Percentiles rank a stretch among this genome's conserved stretches.
Evolutionary conservation across 2,329 filamentous ascomycete species (phyloP).

Genomic region (Trichoderma aggressivum): DNA sequence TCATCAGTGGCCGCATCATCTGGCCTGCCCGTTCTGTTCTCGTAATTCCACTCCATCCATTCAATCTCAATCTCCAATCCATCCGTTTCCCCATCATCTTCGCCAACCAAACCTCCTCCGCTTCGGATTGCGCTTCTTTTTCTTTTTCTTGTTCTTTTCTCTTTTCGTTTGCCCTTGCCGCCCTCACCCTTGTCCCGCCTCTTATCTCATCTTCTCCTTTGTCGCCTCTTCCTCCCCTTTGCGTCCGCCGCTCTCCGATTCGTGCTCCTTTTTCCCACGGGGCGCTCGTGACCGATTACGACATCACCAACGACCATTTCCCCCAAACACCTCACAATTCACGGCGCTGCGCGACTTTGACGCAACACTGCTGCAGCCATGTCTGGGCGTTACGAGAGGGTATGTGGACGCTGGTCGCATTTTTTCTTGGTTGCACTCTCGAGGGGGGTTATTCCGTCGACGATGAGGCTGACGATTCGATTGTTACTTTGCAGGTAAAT

Average conservation of each 20-base stretch:
- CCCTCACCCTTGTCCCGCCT: background rate
- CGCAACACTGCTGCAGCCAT: slow-evolving; percentile 35
- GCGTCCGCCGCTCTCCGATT: background rate
- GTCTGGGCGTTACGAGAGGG: slow-evolving; percentile 57
- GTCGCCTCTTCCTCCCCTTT: background rate
- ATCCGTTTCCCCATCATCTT: background rate
- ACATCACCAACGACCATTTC: background rate
- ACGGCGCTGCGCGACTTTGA: slow-evolving; percentile 2
- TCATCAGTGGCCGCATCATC: slow-evolving; percentile 18
- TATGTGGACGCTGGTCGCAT: slow-evolving; percentile 33
- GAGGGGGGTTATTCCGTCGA: background rate
- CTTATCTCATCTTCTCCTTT: background rate
- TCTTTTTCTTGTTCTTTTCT: background rate
- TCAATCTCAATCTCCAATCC: background rate
- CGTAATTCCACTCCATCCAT: background rate
- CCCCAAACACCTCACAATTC: background rate
- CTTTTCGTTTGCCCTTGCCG: background rate
- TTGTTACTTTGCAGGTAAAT: slow-evolving; percentile 47
- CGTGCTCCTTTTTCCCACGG: slow-evolving; percentile 2
- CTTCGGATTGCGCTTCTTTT: background rate
- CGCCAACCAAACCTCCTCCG: slow-evolving; percentile 1
- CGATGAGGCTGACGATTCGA: slow-evolving; percentile 6
- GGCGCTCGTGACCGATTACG: slow-evolving; percentile 17
- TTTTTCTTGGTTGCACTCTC: background rate
- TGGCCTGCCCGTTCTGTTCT: background rate